Evolutionary conservation across 139 green algal species (phyloP).

Genomic region (Chlorella sp.): DNA sequence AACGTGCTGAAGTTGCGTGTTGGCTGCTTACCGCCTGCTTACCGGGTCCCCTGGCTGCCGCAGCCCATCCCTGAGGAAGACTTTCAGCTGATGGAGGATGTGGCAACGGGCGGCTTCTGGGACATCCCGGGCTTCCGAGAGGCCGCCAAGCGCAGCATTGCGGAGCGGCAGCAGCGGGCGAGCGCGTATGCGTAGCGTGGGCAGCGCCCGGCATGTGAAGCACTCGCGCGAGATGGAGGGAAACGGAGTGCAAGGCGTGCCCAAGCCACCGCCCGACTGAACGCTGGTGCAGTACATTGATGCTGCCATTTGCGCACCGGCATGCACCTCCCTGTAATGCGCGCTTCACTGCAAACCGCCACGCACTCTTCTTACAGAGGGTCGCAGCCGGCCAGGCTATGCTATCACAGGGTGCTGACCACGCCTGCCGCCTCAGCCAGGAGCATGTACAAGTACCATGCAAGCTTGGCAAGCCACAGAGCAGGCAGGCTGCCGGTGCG

Average conservation of each 20-base stretch:
- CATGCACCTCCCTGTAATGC: no score
- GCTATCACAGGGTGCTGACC: not conserved
- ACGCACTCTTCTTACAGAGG: no score
- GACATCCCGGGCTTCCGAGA: slow-evolving; percentile 11
- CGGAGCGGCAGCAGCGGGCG: slow-evolving; percentile 19
- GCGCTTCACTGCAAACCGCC: no score
- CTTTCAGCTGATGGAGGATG: slow-evolving; percentile 10
- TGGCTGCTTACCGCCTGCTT: no score
- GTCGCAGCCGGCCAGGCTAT: no score
- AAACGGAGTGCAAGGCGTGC: no score
- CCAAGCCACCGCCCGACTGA: no score
- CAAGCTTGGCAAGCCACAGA: slow-evolving; percentile 5
- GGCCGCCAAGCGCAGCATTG: slow-evolving; percentile 19
- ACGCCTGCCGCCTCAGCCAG: not conserved
- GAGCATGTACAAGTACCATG: not conserved
- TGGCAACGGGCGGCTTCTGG: slow-evolving; percentile 31
- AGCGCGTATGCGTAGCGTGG: slow-evolving; percentile 6
- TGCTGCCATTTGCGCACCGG: no score
- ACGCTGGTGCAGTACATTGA: no score
- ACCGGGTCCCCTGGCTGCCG: no score
- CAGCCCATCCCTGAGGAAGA: slow-evolving; percentile 27
- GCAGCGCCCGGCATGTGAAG: not conserved
- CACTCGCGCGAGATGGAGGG: no score
- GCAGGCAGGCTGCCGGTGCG: not conserved
- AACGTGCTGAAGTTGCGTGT: no score